phyloP scores from a whole-genome alignment of 2,329 filamentous ascomycete species.

The Talaromyces piceae region DNA sequence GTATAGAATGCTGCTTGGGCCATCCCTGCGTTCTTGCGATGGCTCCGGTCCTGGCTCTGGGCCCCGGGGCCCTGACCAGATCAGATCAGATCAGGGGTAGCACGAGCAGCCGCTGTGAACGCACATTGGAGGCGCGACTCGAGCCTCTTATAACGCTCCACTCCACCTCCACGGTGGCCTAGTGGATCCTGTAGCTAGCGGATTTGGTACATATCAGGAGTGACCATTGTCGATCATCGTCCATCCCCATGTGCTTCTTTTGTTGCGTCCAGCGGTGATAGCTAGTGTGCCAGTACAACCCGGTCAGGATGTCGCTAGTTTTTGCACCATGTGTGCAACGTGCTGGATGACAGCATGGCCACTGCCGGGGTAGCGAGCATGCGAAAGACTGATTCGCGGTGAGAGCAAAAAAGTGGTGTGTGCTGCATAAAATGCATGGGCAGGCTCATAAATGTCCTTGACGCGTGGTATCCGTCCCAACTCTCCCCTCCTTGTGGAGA shows the following conservation, averaged over 20 bases:
- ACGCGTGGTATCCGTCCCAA: not conserved
- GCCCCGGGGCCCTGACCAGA: too few species aligned
- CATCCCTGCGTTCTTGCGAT: not conserved
- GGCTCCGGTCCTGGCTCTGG: too few species aligned
- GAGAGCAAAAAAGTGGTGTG: too few species aligned
- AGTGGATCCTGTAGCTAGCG: not conserved
- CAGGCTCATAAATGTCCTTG: not conserved
- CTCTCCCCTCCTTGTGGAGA: not conserved
- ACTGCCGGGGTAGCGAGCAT: too few species aligned
- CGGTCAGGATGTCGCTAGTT: not conserved
- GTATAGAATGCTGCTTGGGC: not conserved
- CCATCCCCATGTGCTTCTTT: not conserved
- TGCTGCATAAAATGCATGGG: too few species aligned
- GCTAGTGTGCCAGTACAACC: not conserved
- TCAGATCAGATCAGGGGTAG: too few species aligned
- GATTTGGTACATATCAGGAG: not conserved
- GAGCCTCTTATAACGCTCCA: not conserved
- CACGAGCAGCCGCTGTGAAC: too few species aligned
- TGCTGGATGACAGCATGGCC: not conserved
- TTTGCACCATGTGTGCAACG: not conserved
- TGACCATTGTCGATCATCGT: not conserved
- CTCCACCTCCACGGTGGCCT: too few species aligned
- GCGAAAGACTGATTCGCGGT: too few species aligned
- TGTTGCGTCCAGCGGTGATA: not conserved
- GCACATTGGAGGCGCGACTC: too few species aligned